phyloP scores from a whole-genome alignment of 2,329 filamentous ascomycete species.

The Arthrinium phaeospermum region DNA sequence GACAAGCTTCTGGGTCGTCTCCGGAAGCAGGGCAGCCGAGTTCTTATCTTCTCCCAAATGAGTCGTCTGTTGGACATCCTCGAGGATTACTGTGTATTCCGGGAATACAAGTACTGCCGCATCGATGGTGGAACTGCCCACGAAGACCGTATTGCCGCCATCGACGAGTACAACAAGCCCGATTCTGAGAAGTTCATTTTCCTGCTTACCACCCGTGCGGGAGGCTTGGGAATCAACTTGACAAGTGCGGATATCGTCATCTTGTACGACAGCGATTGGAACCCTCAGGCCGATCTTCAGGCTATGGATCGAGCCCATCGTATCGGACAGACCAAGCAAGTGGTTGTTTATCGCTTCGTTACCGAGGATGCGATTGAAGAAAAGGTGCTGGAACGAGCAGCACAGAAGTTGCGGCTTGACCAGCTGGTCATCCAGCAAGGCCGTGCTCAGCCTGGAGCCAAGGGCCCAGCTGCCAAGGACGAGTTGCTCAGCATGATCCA shows the following conservation, averaged over 20 bases:
- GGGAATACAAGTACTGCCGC: slow-evolving; percentile 92
- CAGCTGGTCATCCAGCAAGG: slow-evolving; percentile 98
- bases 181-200: slow-evolving; percentile 97
- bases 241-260: slow-evolving; percentile 95
- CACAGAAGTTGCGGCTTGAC: slow-evolving; percentile 94
- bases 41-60: slow-evolving; percentile 99
- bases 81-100: slow-evolving; percentile 97
- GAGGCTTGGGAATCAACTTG: slow-evolving; percentile 95
- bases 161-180: slow-evolving; percentile 97
- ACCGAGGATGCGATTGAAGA: slow-evolving; percentile 99
- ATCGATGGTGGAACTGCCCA: slow-evolving; percentile 97
- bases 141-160: slow-evolving; percentile 95
- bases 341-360: slow-evolving; percentile 94
- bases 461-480: slow-evolving; percentile 93
- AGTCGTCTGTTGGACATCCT: slow-evolving; percentile 95
- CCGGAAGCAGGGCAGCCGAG: slow-evolving; percentile 84
- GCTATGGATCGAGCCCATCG: slow-evolving; percentile 99
- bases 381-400: slow-evolving; percentile 94
- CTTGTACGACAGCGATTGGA: slow-evolving; percentile 98
- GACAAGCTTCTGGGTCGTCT: slow-evolving; percentile 89
- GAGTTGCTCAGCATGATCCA: slow-evolving; percentile 98
- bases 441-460: slow-evolving; percentile 86
- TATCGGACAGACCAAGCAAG: slow-evolving; percentile 98
- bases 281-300: slow-evolving; percentile 96
- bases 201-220: slow-evolving; percentile 90